Evolutionary conservation across 1,284 basidiomycete species (phyloP).

Genomic region (Boletus austroedulis): DNA sequence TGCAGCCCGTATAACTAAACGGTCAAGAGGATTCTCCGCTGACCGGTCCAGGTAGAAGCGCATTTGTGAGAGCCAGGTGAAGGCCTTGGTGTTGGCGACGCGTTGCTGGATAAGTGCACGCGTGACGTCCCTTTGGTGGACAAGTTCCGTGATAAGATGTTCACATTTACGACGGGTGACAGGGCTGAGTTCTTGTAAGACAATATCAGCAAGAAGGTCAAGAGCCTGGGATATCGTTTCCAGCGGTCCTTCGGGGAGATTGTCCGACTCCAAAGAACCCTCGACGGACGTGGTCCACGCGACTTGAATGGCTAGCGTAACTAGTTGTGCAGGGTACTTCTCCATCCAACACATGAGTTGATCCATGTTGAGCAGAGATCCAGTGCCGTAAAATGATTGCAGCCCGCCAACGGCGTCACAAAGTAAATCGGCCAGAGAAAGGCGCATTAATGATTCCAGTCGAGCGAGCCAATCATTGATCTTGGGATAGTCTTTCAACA

Average conservation of each 20-base stretch:
- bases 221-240: constrained; percentile 80
- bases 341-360: constrained; percentile 89
- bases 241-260: constrained; percentile 64
- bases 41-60: constrained; percentile 87
- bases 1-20: constrained; percentile 82
- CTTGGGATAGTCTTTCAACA: constrained; percentile 90
- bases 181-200: constrained; percentile 83
- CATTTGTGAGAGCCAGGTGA: constrained; percentile 98
- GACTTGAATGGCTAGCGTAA: constrained; percentile 91
- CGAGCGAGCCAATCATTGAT: constrained; percentile 98
- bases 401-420: constrained; percentile 78
- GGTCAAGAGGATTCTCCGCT: constrained; percentile 73
- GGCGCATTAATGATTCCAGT: constrained; percentile 92
- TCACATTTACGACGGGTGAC: constrained; percentile 97
- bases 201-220: constrained; percentile 93
- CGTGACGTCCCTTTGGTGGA: constrained; percentile 95
- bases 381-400: constrained; percentile 76
- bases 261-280: constrained; percentile 55
- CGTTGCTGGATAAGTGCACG: constrained; percentile 73
- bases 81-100: constrained; percentile 68
- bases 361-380: constrained; percentile 52
- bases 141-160: constrained; percentile 97
- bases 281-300: constrained; percentile 93
- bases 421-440: constrained; percentile 84
- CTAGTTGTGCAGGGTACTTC: constrained; percentile 91